Evolutionary conservation across 1,139 yeast genomes (phyloP), one percentile per base, ranked within the genome.

Genomic region (Taphrina flavorubra): DNA sequence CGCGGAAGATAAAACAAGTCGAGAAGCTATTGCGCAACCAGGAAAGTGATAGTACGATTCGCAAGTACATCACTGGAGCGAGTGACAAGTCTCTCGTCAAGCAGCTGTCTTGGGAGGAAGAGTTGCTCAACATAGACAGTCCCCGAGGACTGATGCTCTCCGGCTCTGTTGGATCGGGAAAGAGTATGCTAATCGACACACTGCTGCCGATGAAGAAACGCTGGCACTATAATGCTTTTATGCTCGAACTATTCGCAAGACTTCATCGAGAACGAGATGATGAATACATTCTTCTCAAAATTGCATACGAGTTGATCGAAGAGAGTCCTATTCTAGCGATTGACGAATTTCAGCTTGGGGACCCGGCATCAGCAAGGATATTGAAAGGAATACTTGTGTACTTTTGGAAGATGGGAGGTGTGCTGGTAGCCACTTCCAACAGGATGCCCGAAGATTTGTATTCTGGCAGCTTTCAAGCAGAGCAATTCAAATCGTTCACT

Each of bases 131-230:
- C 69, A 81, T 86, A 71, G 79, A 83, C 1, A 80, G 70, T 46
- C 96, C 92, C 2, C 81, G 84, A 73, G 99, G 99, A 1, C 89
- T 94, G 25, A 94, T 94, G 77, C 81, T 94, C 34, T 94, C 90
- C 77, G 99, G 99, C 20, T 98, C 92, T 77, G 99, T 94, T 57
- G 99, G 99, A 5, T 92, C 98, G 79, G 99, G 99, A 13, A 94
- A 94, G 77, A 92, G 98, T 6, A 94, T 94, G 98, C 82, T 94
- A 73, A 92, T 94, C 97, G 98, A 94, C 78, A 82, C 94, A 74
- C 92, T 94, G 75, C 88, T 0, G 92, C 79, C 81, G 34, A 83
- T 87, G 1, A 88, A 88, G 74, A 83, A 85, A 79, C 79, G 92
- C 70, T 86, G 90, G 87, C 92, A 88, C 74, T 88, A 86, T 74